Base-by-base conservation (phyloP, 177 flowering plant genomes). In the Vitis hybrid region DNA sequence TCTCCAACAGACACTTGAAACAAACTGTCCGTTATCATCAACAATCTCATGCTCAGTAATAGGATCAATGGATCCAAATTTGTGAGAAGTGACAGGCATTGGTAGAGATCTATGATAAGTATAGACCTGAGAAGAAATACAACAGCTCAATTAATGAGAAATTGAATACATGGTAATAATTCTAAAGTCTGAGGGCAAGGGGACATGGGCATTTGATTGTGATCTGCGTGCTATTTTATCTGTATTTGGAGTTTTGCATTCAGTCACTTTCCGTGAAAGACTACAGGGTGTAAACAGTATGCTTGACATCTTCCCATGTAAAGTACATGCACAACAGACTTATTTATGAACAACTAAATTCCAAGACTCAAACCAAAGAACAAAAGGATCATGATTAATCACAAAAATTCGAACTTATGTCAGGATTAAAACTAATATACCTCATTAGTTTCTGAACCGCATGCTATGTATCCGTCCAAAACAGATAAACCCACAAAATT, bases 1-100 rank as follows among this genome's bases (percentile, higher is more conserved):
- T 68, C 87, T 76, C 83, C 85, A 82, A 65, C 84, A 81, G 54
- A 83, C 83, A 50, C 84, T 78, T 31, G 87, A 84, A 73, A 84
- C 85, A 79, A 83, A 83, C 62, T 73, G 82, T 18, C 81, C 76
- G 65, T 57, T 58, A 28, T 78, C 77, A 56, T 79, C 70, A 52
- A 11, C 53, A 14, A 50, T 64, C 67, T 73, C 68, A 3, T 55
- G 56, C 38, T 82, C 80, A 65, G 80, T 73, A 65, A 72, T 50
- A 7, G 80, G 80, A 70, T 82, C 83, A 15, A 68, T 60, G 7
- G 75, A 56, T 4, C 76, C 78, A 69, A 83, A 83, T 68, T 79
- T 79, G 75, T 82, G 66, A n/a, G 85, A 79, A 75, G 80, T 67
- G 53, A 79, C 74, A 62, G 85, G 85, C 80, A 82, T 76, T 11